Evolutionary conservation across 768 basidiomycete genomes (phyloP), one percentile per base, ranked within the genome.

Genomic region (Phaeotremella fagi): DNA sequence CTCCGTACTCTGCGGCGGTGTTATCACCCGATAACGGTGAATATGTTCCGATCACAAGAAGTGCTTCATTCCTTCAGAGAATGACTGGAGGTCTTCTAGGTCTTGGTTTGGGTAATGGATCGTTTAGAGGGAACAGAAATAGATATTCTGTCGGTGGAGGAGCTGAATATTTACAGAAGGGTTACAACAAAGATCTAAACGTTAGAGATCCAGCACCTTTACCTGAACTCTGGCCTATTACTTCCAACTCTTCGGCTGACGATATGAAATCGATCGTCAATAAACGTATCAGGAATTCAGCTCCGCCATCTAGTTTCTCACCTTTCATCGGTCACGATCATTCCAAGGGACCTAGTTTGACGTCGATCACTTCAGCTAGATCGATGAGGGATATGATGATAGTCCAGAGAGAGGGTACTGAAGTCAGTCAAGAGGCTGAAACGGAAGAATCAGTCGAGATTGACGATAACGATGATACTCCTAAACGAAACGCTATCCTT

Each of bases 191-290:
- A 12, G 50, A 62, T n/a, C 26, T 78, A 14, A 84, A 87, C 20
- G 81, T 90, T 65, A 81, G 86, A 20, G 89, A 92, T 73, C 89
- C 90, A 0, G 83, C 84, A 47, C 86, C 88, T 3, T 69, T 64
- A 18, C 88, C 88, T 0, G 78, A 78, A 12, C 78, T 90, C 3
- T 76, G 78, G 41, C 75, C 82, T 2, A 82, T 86, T 48, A 80
- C 82, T 15, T 73, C 77, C 36, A 78, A 79, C 20, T n/a, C n/a
- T n/a, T n/a, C n/a, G n/a, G n/a, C n/a, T n/a, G n/a, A n/a, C n/a
- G n/a, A n/a, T n/a, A n/a, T n/a, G n/a, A n/a, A n/a, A 59, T 61
- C 7, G 52, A 62, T 14, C 14, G 55, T 24, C 35, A 2, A 27
- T 23, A 29, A 24, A 43, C 4, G 4, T n/a, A 15, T 36, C 38